Evolutionary conservation across 2,329 filamentous ascomycete species (phyloP).

Genomic region (Torrubiella hemipterigena): DNA sequence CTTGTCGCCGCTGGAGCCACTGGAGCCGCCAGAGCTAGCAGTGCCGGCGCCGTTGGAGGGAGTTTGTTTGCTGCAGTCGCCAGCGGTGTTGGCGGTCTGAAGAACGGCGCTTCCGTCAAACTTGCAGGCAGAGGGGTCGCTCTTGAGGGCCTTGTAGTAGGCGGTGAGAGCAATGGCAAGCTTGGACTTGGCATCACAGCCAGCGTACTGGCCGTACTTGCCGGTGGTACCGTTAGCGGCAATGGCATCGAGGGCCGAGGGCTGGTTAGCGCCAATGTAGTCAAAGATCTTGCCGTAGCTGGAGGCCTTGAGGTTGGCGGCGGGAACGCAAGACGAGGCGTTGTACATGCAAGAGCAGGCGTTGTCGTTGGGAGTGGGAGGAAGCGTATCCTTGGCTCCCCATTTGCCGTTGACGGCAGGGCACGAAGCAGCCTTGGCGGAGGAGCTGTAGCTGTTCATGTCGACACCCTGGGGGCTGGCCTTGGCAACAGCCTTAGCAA

Average conservation of each 20-base stretch:
- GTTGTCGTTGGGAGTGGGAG: slow-evolving; percentile 65
- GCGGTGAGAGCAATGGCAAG: slow-evolving; percentile 39
- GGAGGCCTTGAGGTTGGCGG: slow-evolving; percentile 42
- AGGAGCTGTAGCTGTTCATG: slow-evolving; percentile 55
- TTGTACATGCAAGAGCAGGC: slow-evolving; percentile 82
- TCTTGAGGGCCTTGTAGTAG: slow-evolving; percentile 43
- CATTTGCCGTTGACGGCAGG: slow-evolving; percentile 54
- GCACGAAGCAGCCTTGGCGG: slow-evolving; percentile 61
- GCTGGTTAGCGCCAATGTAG: slow-evolving; percentile 5
- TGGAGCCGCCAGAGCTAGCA: slow-evolving; percentile 2
- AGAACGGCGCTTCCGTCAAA: slow-evolving; percentile 56
- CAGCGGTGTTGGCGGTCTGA: slow-evolving; percentile 24
- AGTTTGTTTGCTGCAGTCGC: slow-evolving; percentile 1
- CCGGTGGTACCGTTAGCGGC: slow-evolving; percentile 23
- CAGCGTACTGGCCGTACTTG: slow-evolving; percentile 64
- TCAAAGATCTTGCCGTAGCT: slow-evolving; percentile 37
- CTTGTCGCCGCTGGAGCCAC: background rate
- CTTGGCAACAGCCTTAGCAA: slow-evolving; percentile 57
- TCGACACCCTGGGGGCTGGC: slow-evolving; percentile 55
- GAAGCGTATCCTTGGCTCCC: slow-evolving; percentile 54
- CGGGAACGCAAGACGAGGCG: slow-evolving; percentile 54
- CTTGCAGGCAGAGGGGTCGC: slow-evolving; percentile 49
- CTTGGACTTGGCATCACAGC: slow-evolving; percentile 61
- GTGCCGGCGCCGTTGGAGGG: background rate
- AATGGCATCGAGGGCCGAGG: slow-evolving; percentile 1